A percentile compares a stretch with the other conserved stretches of the same genome.
phyloP scores from a whole-genome alignment of 208 protist genomes.

The Trypanosoma caninum region DNA sequence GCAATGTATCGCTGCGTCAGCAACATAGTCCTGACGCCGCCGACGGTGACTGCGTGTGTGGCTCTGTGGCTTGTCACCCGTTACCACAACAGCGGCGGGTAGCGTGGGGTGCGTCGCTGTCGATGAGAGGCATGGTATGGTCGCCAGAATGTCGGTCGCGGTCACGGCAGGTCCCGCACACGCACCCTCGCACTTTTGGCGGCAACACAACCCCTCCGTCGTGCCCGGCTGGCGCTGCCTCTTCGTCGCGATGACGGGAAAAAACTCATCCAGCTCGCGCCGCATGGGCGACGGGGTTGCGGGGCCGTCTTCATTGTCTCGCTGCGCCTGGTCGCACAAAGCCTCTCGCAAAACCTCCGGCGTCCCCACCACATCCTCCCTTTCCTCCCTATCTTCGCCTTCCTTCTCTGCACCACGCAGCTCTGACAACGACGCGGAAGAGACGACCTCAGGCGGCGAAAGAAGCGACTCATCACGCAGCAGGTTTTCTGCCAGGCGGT shows the following conservation, averaged over 20 bases:
- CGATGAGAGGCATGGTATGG: conserved; percentile 19
- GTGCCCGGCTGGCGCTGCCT: background rate
- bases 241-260: conserved; percentile 18
- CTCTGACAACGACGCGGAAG: too few species aligned
- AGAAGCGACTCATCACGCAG: conserved; percentile 1
- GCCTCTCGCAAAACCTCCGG: background rate
- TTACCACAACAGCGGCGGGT: background rate
- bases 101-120: background rate
- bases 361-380: background rate
- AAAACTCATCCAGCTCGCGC: conserved; percentile 37
- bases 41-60: conserved; percentile 13
- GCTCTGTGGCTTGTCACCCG: background rate
- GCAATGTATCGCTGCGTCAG: background rate
- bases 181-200: background rate
- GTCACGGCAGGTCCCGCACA: background rate
- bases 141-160: conserved; percentile 28
- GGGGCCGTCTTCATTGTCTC: background rate
- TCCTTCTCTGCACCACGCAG: background rate
- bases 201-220: background rate
- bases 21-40: conserved; percentile 12
- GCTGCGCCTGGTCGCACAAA: background rate
- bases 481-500: conserved; percentile 8
- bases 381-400: too few species aligned
- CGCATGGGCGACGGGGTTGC: conserved; percentile 29
- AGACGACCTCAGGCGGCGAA: background rate